phyloP scores from a whole-genome alignment of 768 basidiomycete genomes.

The Saitozyma sp. region DNA sequence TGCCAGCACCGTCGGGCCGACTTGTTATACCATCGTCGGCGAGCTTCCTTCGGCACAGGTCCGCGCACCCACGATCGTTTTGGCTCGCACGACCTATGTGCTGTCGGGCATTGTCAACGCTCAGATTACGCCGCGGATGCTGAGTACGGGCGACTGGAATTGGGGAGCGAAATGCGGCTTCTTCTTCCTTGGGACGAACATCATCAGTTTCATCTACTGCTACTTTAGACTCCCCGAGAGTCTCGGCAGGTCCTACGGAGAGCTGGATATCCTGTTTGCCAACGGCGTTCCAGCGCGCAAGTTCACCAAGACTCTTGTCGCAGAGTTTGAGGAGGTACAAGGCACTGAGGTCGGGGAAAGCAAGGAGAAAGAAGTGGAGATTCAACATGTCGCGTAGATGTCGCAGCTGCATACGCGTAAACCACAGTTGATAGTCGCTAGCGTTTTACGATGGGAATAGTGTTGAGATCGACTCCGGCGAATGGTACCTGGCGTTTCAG shows the following conservation, averaged over 20 bases:
- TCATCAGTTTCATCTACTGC: constrained; percentile 14
- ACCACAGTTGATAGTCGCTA: no score
- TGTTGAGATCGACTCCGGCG: no score
- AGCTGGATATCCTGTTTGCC: constrained; percentile 12
- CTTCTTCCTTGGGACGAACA: constrained; percentile 18
- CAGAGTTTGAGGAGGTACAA: no score
- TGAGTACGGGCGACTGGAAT: constrained; percentile 24
- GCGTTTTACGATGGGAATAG: no score
- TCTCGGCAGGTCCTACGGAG: constrained; percentile 10
- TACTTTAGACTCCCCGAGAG: constrained; percentile 20
- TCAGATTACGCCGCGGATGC: constrained; percentile 25
- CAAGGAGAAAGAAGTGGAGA: no score
- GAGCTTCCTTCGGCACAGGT: constrained; percentile 28
- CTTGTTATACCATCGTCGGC: constrained; percentile 33
- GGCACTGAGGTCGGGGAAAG: no score
- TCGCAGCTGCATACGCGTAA: no score
- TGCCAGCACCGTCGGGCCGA: constrained; percentile 10
- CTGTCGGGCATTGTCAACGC: constrained; percentile 18
- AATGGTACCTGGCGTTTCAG: no score
- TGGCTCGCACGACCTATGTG: constrained; percentile 26
- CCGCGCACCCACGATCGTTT: constrained; percentile 21
- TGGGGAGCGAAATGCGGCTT: constrained; percentile 29
- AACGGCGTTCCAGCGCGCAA: constrained; percentile 3
- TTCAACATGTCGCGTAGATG: no score
- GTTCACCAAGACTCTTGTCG: no score